Evolutionary conservation across 305 asterid species (phyloP).

Genomic region (Coffea humblotiana): DNA sequence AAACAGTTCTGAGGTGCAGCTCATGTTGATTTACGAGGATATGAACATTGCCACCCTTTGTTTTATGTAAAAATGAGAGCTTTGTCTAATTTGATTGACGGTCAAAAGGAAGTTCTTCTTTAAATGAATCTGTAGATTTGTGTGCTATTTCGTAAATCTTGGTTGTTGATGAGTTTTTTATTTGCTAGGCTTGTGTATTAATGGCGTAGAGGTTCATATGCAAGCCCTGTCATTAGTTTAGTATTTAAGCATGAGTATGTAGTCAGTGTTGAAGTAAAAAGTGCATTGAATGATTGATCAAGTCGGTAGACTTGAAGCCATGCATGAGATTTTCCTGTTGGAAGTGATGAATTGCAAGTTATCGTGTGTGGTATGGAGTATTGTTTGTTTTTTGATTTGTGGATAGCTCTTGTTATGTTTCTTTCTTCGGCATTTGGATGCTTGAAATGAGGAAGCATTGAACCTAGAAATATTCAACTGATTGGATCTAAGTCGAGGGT

Average conservation of each 20-base stretch:
- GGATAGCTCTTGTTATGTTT: not conserved
- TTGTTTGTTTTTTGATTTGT: too few species aligned
- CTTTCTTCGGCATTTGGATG: not conserved
- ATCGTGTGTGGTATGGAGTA: not conserved
- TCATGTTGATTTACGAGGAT: conserved; percentile 13
- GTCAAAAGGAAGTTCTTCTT: conserved; percentile 2
- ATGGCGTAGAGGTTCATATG: not conserved
- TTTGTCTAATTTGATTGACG: conserved; percentile 26
- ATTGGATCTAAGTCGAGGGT: not conserved
- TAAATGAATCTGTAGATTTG: not conserved
- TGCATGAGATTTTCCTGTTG: not conserved
- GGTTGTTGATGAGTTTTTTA: not conserved
- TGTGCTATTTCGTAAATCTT: not conserved
- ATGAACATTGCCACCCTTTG: conserved; percentile 18
- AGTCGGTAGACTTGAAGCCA: not conserved
- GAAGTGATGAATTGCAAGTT: not conserved
- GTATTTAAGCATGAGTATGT: not conserved
- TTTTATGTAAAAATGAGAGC: conserved; percentile 29
- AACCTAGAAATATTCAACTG: not conserved
- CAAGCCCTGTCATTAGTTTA: not conserved
- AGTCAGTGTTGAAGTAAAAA: not conserved
- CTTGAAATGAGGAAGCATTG: not conserved
- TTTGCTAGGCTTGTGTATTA: not conserved
- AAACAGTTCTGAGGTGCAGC: conserved; percentile 8
- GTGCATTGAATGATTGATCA: not conserved